A percentile compares a stretch with the other conserved stretches of the same genome.
Evolutionary conservation across 176 grass and related monocot species (phyloP).

Genomic region (Musa beccarii): DNA sequence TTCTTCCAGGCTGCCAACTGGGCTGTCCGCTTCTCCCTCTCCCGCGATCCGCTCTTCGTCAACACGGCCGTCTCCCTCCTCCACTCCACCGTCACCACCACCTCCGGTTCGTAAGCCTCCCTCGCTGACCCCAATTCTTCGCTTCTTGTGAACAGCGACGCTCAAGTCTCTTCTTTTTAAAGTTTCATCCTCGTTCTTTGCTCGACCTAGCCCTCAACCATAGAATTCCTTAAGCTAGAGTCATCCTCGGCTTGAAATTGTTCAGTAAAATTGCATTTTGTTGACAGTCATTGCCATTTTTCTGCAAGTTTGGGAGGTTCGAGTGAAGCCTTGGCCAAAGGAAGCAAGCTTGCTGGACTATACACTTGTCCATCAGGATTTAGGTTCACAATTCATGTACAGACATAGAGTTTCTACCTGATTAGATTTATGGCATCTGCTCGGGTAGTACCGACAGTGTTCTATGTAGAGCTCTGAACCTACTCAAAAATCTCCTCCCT

Average conservation of each 20-base stretch:
- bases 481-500: too few relatives aligned
- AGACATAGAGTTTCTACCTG: background rate
- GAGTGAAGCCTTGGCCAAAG: too few relatives aligned
- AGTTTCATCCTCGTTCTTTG: background rate
- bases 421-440: background rate
- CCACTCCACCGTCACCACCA: conserved; percentile 70
- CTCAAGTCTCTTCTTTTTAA: background rate
- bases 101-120: conserved; percentile 35
- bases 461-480: background rate
- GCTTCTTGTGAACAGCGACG: background rate
- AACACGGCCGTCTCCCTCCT: conserved; percentile 89
- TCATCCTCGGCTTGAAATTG: background rate
- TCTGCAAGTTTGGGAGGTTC: background rate
- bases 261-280: background rate
- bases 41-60: conserved; percentile 65
- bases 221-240: background rate
- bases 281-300: background rate
- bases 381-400: too few relatives aligned
- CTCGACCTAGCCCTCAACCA: background rate
- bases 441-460: background rate
- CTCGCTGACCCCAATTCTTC: background rate
- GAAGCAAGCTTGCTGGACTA: too few relatives aligned
- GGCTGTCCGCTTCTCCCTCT: conserved; percentile 50
- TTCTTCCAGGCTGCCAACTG: conserved; percentile 88
- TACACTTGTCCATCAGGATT: too few relatives aligned